A percentile compares a stretch with the other conserved stretches of the same genome.
Evolutionary conservation across 768 basidiomycete genomes (phyloP).

Genomic region (Neoboletus subvelutipes): DNA sequence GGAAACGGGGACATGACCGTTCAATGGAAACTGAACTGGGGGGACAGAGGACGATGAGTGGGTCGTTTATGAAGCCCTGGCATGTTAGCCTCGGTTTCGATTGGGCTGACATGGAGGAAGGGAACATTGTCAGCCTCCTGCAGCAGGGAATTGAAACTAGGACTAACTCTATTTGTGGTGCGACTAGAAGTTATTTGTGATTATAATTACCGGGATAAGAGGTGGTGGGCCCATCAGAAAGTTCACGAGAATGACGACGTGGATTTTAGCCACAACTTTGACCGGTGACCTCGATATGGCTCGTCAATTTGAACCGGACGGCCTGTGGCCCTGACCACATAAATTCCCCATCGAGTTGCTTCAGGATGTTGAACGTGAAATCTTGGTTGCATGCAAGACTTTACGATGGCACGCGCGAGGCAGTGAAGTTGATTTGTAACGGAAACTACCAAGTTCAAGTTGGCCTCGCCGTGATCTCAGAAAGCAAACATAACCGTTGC

Average conservation of each 20-base stretch:
- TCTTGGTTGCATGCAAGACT: neutral
- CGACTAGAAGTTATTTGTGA: too few species aligned
- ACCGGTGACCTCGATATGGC: neutral
- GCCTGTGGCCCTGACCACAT: neutral
- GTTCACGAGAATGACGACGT: neutral
- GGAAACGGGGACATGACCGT: constrained; percentile 20
- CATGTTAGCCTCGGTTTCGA: constrained; percentile 7
- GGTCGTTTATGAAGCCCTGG: constrained; percentile 3
- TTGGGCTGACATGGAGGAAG: neutral
- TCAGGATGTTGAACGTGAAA: neutral
- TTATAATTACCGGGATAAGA: neutral
- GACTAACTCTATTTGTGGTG: neutral
- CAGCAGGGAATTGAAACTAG: neutral
- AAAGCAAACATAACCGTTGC: neutral
- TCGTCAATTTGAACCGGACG: too few species aligned
- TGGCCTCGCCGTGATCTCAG: neutral
- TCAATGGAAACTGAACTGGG: constrained; percentile 1
- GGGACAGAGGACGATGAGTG: neutral
- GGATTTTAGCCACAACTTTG: neutral
- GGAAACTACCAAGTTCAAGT: too few species aligned
- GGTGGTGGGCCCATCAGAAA: too few species aligned
- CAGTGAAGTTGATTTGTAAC: neutral
- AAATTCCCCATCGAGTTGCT: too few species aligned
- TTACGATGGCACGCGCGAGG: neutral
- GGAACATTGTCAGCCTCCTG: constrained; percentile 12